Evolutionary conservation across 75 land plant genomes (phyloP), one percentile per base, ranked within the genome.

Genomic region (Selaginella tamariscina): DNA sequence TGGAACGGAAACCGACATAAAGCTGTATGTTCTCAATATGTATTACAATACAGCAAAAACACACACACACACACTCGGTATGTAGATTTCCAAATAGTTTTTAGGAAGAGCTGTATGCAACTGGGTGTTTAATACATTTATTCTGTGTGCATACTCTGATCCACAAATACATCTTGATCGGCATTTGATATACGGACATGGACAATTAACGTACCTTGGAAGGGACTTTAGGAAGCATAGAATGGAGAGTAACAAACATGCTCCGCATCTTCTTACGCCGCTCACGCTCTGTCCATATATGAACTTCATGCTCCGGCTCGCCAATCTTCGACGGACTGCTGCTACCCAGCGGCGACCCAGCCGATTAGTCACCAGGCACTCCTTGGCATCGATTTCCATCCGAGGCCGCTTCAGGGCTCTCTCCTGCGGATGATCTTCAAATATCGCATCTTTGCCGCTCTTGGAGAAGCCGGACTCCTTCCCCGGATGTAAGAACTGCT

Each of bases 241-340:
- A 68, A 79, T 88, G 91, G 21, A 88, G 88, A 67, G 24, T 83
- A n/a, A 86, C 29, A 72, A 88, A 88, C 89, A 86, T 85, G 66
- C 69, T 74, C 39, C 86, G 81, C 91, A 88, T 88, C 79, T 81
- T 88, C 77, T 88, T 88, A 56, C 91, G 64, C 80, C 91, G 76
- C 67, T 88, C 91, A 32, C 89, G 82, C 70, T 88, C 91, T 0
- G 91, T 88, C 81, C 79, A 82, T 55, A 86, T 88, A 54, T 88
- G 91, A 20, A 81, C 60, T 74, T 83, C 89, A 66, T 83, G 86
- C 32, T 86, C 89, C 29, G 27, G n/a, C 31, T 64, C 20, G 21
- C 24, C 23, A 5, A 59, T 59, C 62, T 59, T 59, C n/a, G 62
- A 59, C 5, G 62, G 62, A n/a, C 62, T 59, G 21, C 62, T 26